Conservation (phyloP, 768 basidiomycete genomes). For the Leccinum longicurvipes region DNA sequence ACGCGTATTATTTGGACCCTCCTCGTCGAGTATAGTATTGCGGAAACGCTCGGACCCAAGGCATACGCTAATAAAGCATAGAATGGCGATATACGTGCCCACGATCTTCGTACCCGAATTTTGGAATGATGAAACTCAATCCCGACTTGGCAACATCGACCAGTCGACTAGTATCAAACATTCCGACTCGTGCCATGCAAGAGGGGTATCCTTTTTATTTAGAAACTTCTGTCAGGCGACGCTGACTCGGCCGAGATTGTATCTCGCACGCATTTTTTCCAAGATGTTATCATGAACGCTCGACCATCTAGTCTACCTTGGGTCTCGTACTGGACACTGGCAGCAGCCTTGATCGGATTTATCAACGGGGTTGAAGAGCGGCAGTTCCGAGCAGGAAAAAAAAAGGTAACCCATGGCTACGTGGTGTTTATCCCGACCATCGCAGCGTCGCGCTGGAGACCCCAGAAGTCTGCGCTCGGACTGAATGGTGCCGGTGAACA, state of each 20-base stretch:
- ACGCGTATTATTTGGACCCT: background rate
- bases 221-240: background rate
- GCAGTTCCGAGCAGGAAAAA: background rate
- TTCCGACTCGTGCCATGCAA: too few species aligned
- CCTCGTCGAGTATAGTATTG: background rate
- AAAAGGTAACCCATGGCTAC: background rate
- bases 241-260: too few species aligned
- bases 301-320: background rate
- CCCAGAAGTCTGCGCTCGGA: background rate
- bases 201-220: background rate
- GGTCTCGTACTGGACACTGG: background rate
- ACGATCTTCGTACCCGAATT: background rate
- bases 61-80: too few species aligned
- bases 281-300: too few species aligned
- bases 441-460: background rate
- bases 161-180: background rate
- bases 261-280: background rate
- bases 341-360: background rate
- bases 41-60: background rate
- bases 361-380: background rate
- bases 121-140: background rate
- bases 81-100: background rate
- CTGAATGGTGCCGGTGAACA: background rate
- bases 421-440: background rate
- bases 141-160: background rate